Evolutionary conservation across 2,329 filamentous ascomycete genomes (phyloP).

Genomic region (Sporothrix luriei): DNA sequence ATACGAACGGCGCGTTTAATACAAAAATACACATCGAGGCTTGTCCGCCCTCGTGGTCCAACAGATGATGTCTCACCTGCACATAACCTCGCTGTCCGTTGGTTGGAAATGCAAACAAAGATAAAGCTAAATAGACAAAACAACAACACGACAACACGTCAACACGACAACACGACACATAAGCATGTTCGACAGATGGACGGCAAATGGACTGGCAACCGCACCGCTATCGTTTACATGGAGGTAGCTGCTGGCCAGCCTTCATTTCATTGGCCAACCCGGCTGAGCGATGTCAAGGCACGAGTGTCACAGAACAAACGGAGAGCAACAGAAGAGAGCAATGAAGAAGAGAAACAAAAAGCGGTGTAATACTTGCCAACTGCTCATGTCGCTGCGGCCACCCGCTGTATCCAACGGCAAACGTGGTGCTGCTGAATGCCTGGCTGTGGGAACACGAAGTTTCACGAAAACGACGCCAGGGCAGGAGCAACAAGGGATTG

Average conservation of each 20-base stretch:
- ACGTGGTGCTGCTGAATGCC: constrained; percentile 17
- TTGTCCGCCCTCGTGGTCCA: not conserved
- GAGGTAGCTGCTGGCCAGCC: not conserved
- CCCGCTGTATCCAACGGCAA: constrained; percentile 13
- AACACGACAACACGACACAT: not conserved
- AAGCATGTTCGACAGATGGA: not conserved
- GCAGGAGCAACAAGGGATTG: constrained; percentile 1
- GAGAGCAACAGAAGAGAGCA: not conserved
- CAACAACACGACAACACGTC: not conserved
- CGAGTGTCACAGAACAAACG: not conserved
- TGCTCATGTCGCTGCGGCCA: constrained; percentile 8
- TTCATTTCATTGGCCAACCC: not conserved
- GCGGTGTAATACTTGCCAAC: constrained; percentile 3
- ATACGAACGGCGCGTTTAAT: too few relatives aligned
- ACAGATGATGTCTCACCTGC: not conserved
- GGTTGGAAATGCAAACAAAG: not conserved
- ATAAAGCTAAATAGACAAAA: too few relatives aligned
- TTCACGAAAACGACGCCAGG: not conserved
- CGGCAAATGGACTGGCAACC: not conserved
- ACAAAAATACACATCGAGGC: not conserved
- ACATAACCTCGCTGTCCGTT: not conserved
- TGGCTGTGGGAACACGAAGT: not conserved
- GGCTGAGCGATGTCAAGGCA: not conserved
- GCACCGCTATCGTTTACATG: not conserved
- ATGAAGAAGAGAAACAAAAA: not conserved